Base-by-base conservation (phyloP, 768 basidiomycete genomes). In the Trametes villosa region DNA sequence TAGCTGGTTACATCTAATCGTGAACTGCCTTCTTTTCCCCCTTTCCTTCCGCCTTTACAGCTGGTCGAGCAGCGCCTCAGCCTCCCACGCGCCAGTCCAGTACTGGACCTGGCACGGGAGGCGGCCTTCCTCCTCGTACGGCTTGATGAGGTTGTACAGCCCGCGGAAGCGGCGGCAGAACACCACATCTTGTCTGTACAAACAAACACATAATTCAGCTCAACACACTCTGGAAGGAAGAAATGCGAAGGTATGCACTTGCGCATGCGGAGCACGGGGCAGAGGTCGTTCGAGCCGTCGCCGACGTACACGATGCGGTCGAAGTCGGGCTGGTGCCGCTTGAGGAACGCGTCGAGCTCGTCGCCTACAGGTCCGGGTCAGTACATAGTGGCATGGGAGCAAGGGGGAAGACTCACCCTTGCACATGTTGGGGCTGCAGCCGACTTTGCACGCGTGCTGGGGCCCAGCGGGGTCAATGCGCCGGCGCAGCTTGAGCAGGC, bases 351-450 rank as follows among this genome's bases (percentile, higher is more conserved):
- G 11, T 88, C 84, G n/a, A 99, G 81, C 71, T 99, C 97, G 63
- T 92, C 89, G n/a, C 96, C 96, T 94, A 66, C 4, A 42, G 17
- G 7, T 22, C 18, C n/a, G 36, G 36, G 36, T 38, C n/a, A 41
- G 11, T 17, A 2, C 33, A 3, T 12, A 9, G 33, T 59, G 2
- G 12, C 9, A 8, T 24, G 38, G 18, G 17, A 13, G 17, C 13
- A 31, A 33, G 11, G 6, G 47, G 30, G 9, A 13, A 9, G 9
- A 20, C 54, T 41, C 20, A 87, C 93, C 94, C 80, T 99, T 99
- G 81, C 97, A 99, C 96, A 99, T 97, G 79, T 99, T 98, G 15
- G 88, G 84, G 57, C 88, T 87, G 78, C 97, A 99, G 7, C 96
- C 96, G 52, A 96, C 82, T 44, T 78, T 78, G 76, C 97, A 99